Conservation (phyloP, 1,139 yeast genomes). For the Saccharomyces hybrid region DNA sequence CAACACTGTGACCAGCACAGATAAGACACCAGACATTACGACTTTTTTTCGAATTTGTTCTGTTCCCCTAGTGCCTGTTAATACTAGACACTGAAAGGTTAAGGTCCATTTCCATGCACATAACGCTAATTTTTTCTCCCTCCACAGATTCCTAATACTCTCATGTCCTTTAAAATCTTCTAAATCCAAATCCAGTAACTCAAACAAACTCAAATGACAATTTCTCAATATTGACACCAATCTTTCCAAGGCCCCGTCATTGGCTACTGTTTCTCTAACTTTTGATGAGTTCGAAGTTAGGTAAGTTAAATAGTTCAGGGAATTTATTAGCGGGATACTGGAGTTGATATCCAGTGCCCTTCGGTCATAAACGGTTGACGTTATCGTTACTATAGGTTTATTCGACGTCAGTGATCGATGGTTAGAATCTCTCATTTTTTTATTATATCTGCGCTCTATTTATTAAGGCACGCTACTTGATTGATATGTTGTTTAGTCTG, state of each 20-base stretch:
- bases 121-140: conserved; percentile 40
- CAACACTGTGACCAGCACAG: conserved; percentile 82
- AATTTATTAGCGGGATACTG: conserved; percentile 84
- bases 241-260: conserved; percentile 89
- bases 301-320: conserved; percentile 81
- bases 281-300: conserved; percentile 80
- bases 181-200: conserved; percentile 15
- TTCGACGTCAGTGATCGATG: conserved; percentile 71
- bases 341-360: conserved; percentile 88
- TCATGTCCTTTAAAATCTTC: conserved; percentile 16
- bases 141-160: conserved; percentile 22
- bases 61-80: conserved; percentile 88
- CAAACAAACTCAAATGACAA: conserved; percentile 43
- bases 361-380: conserved; percentile 82
- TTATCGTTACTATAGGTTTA: conserved; percentile 84
- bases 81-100: conserved; percentile 84
- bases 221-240: conserved; percentile 79
- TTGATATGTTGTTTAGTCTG: too few relatives aligned
- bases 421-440: conserved; percentile 79
- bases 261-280: conserved; percentile 80
- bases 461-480: too few relatives aligned
- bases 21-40: conserved; percentile 86
- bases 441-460: too few relatives aligned
- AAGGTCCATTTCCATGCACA: conserved; percentile 96
- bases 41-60: conserved; percentile 78